phyloP scores from a whole-genome alignment of 768 basidiomycete species.

The Mycena capillaripes region DNA sequence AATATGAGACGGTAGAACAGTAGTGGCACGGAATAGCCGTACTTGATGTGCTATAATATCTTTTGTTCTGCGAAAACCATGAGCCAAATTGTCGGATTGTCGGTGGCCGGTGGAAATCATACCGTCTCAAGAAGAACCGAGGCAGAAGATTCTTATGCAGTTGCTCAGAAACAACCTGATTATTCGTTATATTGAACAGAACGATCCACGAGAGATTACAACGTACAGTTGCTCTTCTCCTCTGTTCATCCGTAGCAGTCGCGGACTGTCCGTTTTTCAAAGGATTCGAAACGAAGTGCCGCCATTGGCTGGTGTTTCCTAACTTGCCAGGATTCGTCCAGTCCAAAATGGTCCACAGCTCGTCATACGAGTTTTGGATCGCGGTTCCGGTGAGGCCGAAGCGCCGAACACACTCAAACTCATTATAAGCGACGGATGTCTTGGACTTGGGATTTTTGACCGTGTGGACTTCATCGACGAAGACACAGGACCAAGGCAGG shows the following conservation, averaged over 20 bases:
- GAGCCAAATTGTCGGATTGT: background rate
- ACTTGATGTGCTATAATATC: constrained; percentile 81
- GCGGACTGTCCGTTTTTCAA: constrained; percentile 77
- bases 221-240: constrained; percentile 65
- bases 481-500: constrained; percentile 78
- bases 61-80: constrained; percentile 69
- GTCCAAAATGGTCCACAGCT: constrained; percentile 93
- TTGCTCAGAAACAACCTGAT: constrained; percentile 69
- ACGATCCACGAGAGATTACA: background rate
- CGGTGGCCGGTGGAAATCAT: constrained; percentile 13
- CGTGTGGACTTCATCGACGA: constrained; percentile 92
- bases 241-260: constrained; percentile 73
- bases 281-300: constrained; percentile 76
- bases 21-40: constrained; percentile 8
- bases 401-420: constrained; percentile 74
- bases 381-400: constrained; percentile 91
- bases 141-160: constrained; percentile 81
- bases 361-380: constrained; percentile 89
- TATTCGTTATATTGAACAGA: background rate
- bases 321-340: constrained; percentile 90
- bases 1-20: background rate
- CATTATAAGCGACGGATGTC: constrained; percentile 77
- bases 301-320: constrained; percentile 85
- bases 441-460: constrained; percentile 85
- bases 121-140: constrained; percentile 87